Conservation (phyloP, 331 rosid genomes). For the Malus hybrid region DNA sequence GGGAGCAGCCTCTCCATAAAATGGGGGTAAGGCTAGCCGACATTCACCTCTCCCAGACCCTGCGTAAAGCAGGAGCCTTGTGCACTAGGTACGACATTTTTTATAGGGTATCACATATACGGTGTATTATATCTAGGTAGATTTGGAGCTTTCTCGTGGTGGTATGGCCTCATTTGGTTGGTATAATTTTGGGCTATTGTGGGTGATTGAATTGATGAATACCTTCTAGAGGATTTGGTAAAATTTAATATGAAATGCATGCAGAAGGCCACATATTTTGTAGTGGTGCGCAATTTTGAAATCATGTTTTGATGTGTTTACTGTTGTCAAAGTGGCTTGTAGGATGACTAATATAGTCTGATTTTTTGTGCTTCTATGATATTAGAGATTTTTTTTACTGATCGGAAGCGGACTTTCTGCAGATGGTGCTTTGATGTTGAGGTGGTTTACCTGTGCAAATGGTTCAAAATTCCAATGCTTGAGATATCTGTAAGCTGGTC, state of each 20-base stretch:
- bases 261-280: not conserved
- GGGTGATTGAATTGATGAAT: not conserved
- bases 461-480: conserved; percentile 63
- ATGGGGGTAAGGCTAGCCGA: too few relatives aligned
- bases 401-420: conserved; percentile 18
- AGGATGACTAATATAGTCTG: not conserved
- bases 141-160: not conserved
- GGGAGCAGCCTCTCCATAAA: too few relatives aligned
- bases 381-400: not conserved
- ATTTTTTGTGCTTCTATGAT: not conserved
- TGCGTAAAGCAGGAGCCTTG: too few relatives aligned
- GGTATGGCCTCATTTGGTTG: not conserved
- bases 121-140: not conserved
- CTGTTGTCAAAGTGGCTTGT: not conserved
- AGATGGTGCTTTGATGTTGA: conserved; percentile 99
- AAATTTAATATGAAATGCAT: not conserved
- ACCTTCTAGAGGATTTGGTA: not conserved
- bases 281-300: not conserved
- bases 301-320: not conserved
- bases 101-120: not conserved
- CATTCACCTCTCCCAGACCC: too few relatives aligned
- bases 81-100: too few relatives aligned
- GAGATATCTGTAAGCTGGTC: conserved; percentile 95
- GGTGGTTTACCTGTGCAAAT: conserved; percentile 64
- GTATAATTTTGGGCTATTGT: not conserved